Evolutionary conservation across 192 early-diverging fungal genomes (phyloP), one percentile per base, ranked within the genome.

Genomic region (Obelidium mucronatum): DNA sequence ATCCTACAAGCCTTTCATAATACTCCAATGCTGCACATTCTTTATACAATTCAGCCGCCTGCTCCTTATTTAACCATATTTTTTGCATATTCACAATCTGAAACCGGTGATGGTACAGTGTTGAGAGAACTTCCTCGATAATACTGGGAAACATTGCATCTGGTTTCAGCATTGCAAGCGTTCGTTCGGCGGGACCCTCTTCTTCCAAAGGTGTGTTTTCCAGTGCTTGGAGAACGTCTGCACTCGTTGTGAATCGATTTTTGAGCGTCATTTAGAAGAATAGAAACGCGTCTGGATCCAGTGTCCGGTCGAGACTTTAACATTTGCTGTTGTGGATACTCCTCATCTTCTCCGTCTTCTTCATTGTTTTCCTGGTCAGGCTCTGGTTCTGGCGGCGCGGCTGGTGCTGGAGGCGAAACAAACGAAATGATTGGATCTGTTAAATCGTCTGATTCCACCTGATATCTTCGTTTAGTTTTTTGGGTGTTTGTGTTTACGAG

Each of bases 141-240:
- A 80, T 64, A 13, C 70, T 55, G 5, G 86, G 89, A 6, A 52
- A 48, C 89, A 90, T 89, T 3, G 82, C 85, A 66, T 91, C 89
- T 17, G 89, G 89, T 75, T 91, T 91, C 73, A 91, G 87, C 53
- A 91, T 68, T 1, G 88, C 88, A 35, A 89, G 62, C 0, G 88
- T 89, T 1, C 59, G 28, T 56, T 89, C 88, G 24, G 61, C 72
- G 13, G 44, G 19, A 3, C 17, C 28, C 19, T 67, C 61, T 17
- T 61, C 77, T 19, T 63, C 40, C 36, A 76, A 55, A 36, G 72
- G 63, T 17, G 33, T 35, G 8, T 19, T 6, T 65, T 35, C 11
- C 33, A 31, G 24, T 6, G 56, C 31, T 19, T 30, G 6, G 48
- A 8, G 8, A 31, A n/a, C 56, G n/a, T 59, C 24, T 19, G 31